Base-by-base conservation (phyloP, 805 yeast species). In the Metschnikowia chrysomelidarum region DNA sequence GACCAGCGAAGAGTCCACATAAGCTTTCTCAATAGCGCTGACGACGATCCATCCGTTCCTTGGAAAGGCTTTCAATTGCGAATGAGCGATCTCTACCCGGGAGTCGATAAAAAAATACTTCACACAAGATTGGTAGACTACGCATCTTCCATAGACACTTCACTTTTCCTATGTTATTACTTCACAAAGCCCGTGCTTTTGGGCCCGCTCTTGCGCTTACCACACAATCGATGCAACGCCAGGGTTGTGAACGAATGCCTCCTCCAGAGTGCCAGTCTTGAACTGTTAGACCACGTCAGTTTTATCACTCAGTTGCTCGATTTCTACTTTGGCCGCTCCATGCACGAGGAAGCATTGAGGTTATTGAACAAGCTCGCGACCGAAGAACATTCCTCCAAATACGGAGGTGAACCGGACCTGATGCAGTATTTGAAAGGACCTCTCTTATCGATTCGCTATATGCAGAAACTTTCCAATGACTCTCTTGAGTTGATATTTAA, bases 201-300 rank as follows among this genome's bases (percentile, higher is more conserved):
- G 10, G 95, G 91, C 0, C 93, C 98, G 0, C 73, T 91, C 14
- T 67, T 91, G 4, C 68, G 98, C 31, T 71, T 87, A 2, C 71
- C 73, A 0, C 74, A 76, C 18, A 93, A 89, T 56, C 66, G 69
- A 46, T 87, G 97, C 62, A 80, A 82, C 48, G 71, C 81, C 4
- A 63, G 67, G 2, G 67, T 76, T 2, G 95, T 87, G 2, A 75
- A 76, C 31, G 56, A 60, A 8, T 70, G 75, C 32, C 69, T 87
- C 19, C 56, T 69, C 8, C 52, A 60, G 4, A 62, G 70, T 37
- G 25, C 58, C 9, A 55, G 54, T 27, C 27, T 40, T 3, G 60
- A 57, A 18, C 42, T 46, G 13, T 43, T 42, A 24, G 44, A 42
- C 30, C 49, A 49, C 23, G 54, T 54, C 32, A 61, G 67, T 3